A percentile compares a stretch with the other conserved stretches of the same genome.
Conservation (phyloP, 352 stramenopile species). For the Pythium brassicae region DNA sequence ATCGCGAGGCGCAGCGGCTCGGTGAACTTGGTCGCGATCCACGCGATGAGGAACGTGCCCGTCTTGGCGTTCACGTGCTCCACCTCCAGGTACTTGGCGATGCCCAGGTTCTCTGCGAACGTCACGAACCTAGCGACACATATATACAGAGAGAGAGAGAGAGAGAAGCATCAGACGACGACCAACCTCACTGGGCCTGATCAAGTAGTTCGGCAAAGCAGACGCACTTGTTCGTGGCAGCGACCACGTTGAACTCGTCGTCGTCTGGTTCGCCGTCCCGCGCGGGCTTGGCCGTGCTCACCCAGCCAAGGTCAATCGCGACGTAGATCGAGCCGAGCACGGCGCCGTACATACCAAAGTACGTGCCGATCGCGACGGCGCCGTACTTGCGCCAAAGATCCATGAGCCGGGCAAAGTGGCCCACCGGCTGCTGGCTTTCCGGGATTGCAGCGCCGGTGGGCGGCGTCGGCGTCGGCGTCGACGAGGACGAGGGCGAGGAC, state of each 20-base stretch:
- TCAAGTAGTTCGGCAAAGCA: neutral
- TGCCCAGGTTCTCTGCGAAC: slow-evolving; percentile 60
- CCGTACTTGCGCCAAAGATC: slow-evolving; percentile 84
- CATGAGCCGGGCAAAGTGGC: slow-evolving; percentile 54
- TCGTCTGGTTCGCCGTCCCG: slow-evolving; percentile 20
- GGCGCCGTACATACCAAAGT: slow-evolving; percentile 72
- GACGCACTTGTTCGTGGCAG: slow-evolving; percentile 78
- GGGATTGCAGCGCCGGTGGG: slow-evolving; percentile 21
- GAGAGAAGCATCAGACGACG: neutral
- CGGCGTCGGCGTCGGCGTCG: neutral
- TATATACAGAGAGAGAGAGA: no score
- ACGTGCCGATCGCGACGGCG: slow-evolving; percentile 78
- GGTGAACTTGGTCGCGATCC: slow-evolving; percentile 86
- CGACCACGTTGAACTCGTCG: slow-evolving; percentile 70
- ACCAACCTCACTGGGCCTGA: no score
- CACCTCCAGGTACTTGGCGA: slow-evolving; percentile 78
- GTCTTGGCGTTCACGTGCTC: slow-evolving; percentile 80
- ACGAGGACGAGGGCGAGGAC: slow-evolving; percentile 14
- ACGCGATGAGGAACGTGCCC: slow-evolving; percentile 75
- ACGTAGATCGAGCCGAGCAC: slow-evolving; percentile 80
- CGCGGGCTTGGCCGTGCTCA: slow-evolving; percentile 40
- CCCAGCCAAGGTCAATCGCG: slow-evolving; percentile 76
- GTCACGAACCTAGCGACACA: slow-evolving; percentile 45
- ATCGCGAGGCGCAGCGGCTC: slow-evolving; percentile 75
- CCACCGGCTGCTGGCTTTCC: slow-evolving; percentile 27